These are phyloP conservation scores for Suillus decipiens DNA, from an alignment of 768 basidiomycete genomes.

Conservation along the genomic window DNA sequence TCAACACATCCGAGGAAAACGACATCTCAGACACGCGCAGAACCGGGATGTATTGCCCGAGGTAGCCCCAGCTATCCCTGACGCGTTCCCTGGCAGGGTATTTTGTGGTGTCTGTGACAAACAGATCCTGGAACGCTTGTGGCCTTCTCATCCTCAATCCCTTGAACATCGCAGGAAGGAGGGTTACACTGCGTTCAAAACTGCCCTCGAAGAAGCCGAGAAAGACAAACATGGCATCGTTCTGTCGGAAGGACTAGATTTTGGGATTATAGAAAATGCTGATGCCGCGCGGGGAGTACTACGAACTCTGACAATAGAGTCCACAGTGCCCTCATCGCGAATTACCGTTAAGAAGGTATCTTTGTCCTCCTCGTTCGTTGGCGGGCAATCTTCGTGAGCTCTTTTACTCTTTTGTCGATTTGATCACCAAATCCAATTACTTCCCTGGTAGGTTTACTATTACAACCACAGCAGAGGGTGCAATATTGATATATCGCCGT, in stretches of 20 bases:
- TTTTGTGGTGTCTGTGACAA: slow-evolving; percentile 35
- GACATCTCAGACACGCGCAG: slow-evolving; percentile 20
- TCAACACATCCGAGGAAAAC: slow-evolving; percentile 22
- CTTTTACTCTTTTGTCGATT: background rate
- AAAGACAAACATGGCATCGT: slow-evolving; percentile 54
- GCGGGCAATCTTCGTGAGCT: slow-evolving; percentile 10
- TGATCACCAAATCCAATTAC: background rate
- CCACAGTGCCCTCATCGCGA: slow-evolving; percentile 11
- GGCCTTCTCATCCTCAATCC: slow-evolving; percentile 36
- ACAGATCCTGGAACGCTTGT: slow-evolving; percentile 31
- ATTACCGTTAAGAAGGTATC: slow-evolving; percentile 16
- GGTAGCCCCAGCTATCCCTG: slow-evolving; percentile 34
- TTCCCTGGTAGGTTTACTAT: slow-evolving; percentile 6
- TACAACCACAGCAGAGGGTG: background rate
- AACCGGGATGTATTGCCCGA: slow-evolving; percentile 23
- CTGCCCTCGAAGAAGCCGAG: slow-evolving; percentile 52
- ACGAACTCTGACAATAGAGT: slow-evolving; percentile 16
- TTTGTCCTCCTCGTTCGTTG: slow-evolving; percentile 10
- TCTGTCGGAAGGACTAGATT: slow-evolving; percentile 47
- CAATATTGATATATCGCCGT: slow-evolving; percentile 9
- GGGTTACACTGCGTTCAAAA: slow-evolving; percentile 40
- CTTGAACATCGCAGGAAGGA: slow-evolving; percentile 39
- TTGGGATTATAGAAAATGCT: slow-evolving; percentile 48
- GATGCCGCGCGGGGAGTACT: slow-evolving; percentile 25
- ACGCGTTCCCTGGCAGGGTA: slow-evolving; percentile 20